Conservation (phyloP, 805 yeast species). For the Saccharomycopsis sp. region DNA sequence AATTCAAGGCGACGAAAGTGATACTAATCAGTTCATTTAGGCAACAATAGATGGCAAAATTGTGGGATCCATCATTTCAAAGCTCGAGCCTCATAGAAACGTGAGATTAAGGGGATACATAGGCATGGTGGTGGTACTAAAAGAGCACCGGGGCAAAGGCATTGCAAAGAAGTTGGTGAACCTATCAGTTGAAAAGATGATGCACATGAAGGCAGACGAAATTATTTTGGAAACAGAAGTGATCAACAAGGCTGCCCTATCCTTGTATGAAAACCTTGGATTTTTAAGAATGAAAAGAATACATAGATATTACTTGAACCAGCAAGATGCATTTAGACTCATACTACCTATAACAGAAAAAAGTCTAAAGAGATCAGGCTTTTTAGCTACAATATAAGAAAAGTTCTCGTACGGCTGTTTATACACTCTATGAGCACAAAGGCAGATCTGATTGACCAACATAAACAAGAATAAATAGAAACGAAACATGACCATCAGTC, state of each 20-base stretch:
- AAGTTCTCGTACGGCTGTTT: too few relatives aligned
- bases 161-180: conserved; percentile 70
- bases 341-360: conserved; percentile 69
- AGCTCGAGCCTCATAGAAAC: conserved; percentile 66
- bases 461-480: too few relatives aligned
- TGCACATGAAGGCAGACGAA: conserved; percentile 65
- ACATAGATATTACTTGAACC: conserved; percentile 80
- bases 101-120: conserved; percentile 81
- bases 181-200: conserved; percentile 56
- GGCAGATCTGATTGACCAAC: too few relatives aligned
- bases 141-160: conserved; percentile 63
- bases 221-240: conserved; percentile 91
- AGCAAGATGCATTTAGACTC: conserved; percentile 86
- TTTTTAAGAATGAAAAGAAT: conserved; percentile 67
- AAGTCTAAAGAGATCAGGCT: conserved; percentile 47
- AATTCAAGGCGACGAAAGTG: background rate
- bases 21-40: background rate
- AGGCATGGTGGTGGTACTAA: conserved; percentile 89
- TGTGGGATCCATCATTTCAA: conserved; percentile 81
- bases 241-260: conserved; percentile 60
- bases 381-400: conserved; percentile 31
- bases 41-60: conserved; percentile 28
- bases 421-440: too few relatives aligned
- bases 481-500: too few relatives aligned
- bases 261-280: conserved; percentile 66